Base-by-base conservation (phyloP, 371 early-diverging fungal genomes). In the Actinomucor elegans region DNA sequence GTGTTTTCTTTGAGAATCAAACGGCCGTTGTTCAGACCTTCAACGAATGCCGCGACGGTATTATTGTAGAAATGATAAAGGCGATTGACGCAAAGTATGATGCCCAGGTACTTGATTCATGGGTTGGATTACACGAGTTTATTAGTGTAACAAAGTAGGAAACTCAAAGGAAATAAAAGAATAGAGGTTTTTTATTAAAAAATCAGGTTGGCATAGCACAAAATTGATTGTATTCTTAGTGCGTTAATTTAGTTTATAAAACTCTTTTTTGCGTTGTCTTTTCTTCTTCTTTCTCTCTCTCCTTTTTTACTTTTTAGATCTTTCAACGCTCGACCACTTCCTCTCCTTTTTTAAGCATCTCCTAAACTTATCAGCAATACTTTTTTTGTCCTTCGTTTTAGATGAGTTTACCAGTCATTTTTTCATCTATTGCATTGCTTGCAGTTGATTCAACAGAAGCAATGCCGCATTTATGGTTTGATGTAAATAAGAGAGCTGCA, bases 1-100 rank as follows among this genome's bases (percentile, higher is more conserved):
- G 48, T 8, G 69, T 81, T 11, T 77, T 68, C 29, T 78, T 77
- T 45, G 51, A 57, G 3, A 74, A 74, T 38, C 35, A 49, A n/a
- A 63, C 66, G 10, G 74, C 68, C 0, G 45, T 70, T 12, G 51
- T 74, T 24, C 29, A 48, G 24, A 27, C 31, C 8, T 5, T 12
- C 5, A 31, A 17, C 28, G 29, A 20, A 17, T 26, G 7, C 15
- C 31, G 4, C 12, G 18, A 27, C 2, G 5, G 12, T 17, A 26
- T 1, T 5, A 27, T 52, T 11, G 20, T 50, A n/a, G 37, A 40
- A 3, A 8, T 41, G 24, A 49, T 64, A 20, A 45, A 43, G 14
- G 27, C 54, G 2, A 61, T 61, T 18, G 54, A 61, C n/a, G 37
- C n/a, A 23, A 57, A 53, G 34, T 66, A 61, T 23, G 27, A 29